Evolutionary conservation across 1,284 basidiomycete genomes (phyloP).

Genomic region (Hortiboletus rubellus): DNA sequence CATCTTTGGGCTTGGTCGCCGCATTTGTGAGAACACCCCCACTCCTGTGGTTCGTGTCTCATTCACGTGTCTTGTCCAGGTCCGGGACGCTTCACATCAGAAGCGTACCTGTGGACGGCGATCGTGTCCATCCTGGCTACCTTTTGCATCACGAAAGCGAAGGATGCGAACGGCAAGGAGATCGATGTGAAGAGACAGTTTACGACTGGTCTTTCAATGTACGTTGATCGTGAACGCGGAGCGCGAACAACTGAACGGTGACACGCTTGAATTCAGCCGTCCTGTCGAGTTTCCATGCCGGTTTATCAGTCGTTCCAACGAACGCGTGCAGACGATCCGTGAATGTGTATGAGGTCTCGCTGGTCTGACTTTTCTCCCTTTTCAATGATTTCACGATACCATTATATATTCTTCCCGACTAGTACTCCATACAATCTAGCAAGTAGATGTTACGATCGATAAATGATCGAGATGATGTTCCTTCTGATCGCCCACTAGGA

Average conservation of each 20-base stretch:
- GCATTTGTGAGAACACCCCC: conserved; percentile 31
- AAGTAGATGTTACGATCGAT: conserved; percentile 5
- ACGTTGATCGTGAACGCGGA: conserved; percentile 7
- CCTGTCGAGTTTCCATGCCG: conserved; percentile 26
- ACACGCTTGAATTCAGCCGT: conserved; percentile 8
- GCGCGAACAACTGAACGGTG: no score
- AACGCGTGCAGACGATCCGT: conserved; percentile 14
- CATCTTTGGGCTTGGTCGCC: conserved; percentile 43
- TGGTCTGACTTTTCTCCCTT: no score
- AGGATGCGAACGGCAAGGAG: conserved; percentile 36
- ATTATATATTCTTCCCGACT: background rate
- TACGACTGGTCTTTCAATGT: conserved; percentile 36
- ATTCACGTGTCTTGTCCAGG: conserved; percentile 13
- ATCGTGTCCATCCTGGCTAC: conserved; percentile 38
- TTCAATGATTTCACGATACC: background rate
- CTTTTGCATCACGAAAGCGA: conserved; percentile 40
- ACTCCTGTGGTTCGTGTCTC: conserved; percentile 2
- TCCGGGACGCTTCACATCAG: conserved; percentile 27
- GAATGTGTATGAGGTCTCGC: background rate
- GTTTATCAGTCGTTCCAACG: conserved; percentile 23
- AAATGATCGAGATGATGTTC: background rate
- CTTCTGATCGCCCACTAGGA: conserved; percentile 44
- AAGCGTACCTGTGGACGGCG: conserved; percentile 26
- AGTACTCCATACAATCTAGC: conserved; percentile 2
- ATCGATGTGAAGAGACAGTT: conserved; percentile 36